phyloP scores from a whole-genome alignment of 371 early-diverging fungal species.

The Umbelopsis sp. region DNA sequence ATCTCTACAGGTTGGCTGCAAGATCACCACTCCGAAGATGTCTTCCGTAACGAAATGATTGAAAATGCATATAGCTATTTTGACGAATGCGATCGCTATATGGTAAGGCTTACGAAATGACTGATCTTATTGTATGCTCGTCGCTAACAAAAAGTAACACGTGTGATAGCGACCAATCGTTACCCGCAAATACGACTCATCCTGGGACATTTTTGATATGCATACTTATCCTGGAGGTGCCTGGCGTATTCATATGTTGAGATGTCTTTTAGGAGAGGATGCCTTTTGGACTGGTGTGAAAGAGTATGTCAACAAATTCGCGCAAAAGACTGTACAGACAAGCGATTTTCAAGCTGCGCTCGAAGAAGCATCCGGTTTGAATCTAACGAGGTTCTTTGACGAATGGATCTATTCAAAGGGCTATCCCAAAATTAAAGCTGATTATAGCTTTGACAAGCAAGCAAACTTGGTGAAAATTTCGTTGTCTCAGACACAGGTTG shows the following conservation, averaged over 20 bases:
- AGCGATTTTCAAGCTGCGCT: slow-evolving; percentile 56
- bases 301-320: slow-evolving; percentile 43
- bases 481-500: slow-evolving; percentile 56
- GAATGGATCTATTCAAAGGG: slow-evolving; percentile 65
- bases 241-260: slow-evolving; percentile 60
- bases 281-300: slow-evolving; percentile 58
- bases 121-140: background rate
- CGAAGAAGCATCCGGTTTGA: slow-evolving; percentile 54
- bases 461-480: slow-evolving; percentile 34
- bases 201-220: slow-evolving; percentile 59
- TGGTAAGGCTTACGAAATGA: slow-evolving; percentile 24
- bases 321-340: slow-evolving; percentile 51
- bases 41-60: slow-evolving; percentile 42
- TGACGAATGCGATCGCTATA: slow-evolving; percentile 46
- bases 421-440: slow-evolving; percentile 54
- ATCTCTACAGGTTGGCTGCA: slow-evolving; percentile 43
- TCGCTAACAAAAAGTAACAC: slow-evolving; percentile 19
- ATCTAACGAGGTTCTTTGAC: slow-evolving; percentile 65
- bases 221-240: slow-evolving; percentile 64
- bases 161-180: slow-evolving; percentile 53
- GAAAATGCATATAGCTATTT: slow-evolving; percentile 37
- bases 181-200: slow-evolving; percentile 51
- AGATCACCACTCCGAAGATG: slow-evolving; percentile 48
- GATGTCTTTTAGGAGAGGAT: slow-evolving; percentile 51
- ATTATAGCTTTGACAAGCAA: slow-evolving; percentile 36